Evolutionary conservation across 2,329 filamentous ascomycete genomes (phyloP), one percentile per base, ranked within the genome.

Genomic region (Fusarium brachygibbosum): DNA sequence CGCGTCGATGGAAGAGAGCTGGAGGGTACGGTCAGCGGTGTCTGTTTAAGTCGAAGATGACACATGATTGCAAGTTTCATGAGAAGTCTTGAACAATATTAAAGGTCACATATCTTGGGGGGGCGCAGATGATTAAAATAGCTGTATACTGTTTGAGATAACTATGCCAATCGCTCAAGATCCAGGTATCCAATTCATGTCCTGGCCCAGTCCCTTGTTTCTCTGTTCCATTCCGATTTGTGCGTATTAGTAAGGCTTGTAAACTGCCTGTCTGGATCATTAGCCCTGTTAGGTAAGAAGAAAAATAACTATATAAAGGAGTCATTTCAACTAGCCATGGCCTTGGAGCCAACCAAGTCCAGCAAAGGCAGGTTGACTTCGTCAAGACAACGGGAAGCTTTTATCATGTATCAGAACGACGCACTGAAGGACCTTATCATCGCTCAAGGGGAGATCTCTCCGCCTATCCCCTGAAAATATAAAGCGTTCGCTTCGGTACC

Each of bases 151-250:
- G 25, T 41, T 12, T 37, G 44, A 46, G 10, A 9, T 45, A 44
- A 34, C 21, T 65, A 41, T 49, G 34, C 25, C 34, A 34, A 40
- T 31, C 29, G 28, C 35, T 37, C 35, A 56, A 55, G 53, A 34
- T 42, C 66, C 32, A 46, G 29, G 53, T 69, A 70, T 69, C 63
- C 67, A 69, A 70, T 28, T 41, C n/a, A 29, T 25, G 8, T 42
- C 57, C 48, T 45, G 17, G 28, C 50, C 52, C 51, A 45, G 29
- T 25, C 57, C 37, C n/a, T 14, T 41, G 23, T 40, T 34, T 40
- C 25, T 46, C 4, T 31, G 25, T 32, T 23, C 32, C 17, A 25
- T 44, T 19, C 6, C 38, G 25, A 38, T 41, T 49, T 11, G 25
- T 37, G 51, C 56, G 65, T 14, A 19, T 35, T 7, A 23, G 5